Percentiles rank a stretch among this genome's conserved stretches.
Conservation (phyloP, 2,329 filamentous ascomycete species). For the Hortaea sp. region DNA sequence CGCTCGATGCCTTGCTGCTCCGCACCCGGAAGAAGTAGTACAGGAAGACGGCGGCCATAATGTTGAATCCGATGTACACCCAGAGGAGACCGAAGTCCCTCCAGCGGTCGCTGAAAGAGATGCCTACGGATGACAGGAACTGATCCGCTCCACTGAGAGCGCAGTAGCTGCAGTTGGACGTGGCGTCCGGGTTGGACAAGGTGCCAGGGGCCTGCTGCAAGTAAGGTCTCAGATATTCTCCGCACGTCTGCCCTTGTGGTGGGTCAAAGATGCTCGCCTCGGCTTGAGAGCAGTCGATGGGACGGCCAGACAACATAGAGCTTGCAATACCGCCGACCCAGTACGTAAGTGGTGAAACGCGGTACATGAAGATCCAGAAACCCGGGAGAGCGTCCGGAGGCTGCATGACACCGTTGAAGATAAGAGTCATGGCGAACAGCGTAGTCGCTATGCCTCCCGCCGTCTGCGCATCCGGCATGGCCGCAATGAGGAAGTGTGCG, state of each 20-base stretch:
- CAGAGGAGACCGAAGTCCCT: conserved; percentile 62
- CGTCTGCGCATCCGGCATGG: conserved; percentile 57
- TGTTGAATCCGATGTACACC: conserved; percentile 56
- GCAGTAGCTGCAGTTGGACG: conserved; percentile 42
- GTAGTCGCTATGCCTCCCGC: conserved; percentile 49
- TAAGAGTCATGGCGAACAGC: conserved; percentile 37
- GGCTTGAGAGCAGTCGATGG: conserved; percentile 37
- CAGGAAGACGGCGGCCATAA: conserved; percentile 45
- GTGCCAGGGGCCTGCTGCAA: conserved; percentile 29
- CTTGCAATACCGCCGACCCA: conserved; percentile 36
- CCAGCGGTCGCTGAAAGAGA: conserved; percentile 46
- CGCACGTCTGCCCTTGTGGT: conserved; percentile 32
- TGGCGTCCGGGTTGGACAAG: conserved; percentile 36
- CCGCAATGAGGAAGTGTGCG: conserved; percentile 63
- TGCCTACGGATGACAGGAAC: conserved; percentile 34
- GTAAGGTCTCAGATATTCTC: conserved; percentile 35
- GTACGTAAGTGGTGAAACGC: conserved; percentile 57
- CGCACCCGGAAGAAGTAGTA: conserved; percentile 55
- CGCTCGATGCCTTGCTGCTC: conserved; percentile 4
- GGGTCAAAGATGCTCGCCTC: conserved; percentile 36
- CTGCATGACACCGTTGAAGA: conserved; percentile 51
- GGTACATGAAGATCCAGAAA: conserved; percentile 74
- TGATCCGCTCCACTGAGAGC: conserved; percentile 34
- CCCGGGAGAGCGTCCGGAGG: conserved; percentile 47
- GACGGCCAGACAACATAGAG: conserved; percentile 33